phyloP scores from a whole-genome alignment of 768 basidiomycete genomes.

The Cyclocybe cylindracea region DNA sequence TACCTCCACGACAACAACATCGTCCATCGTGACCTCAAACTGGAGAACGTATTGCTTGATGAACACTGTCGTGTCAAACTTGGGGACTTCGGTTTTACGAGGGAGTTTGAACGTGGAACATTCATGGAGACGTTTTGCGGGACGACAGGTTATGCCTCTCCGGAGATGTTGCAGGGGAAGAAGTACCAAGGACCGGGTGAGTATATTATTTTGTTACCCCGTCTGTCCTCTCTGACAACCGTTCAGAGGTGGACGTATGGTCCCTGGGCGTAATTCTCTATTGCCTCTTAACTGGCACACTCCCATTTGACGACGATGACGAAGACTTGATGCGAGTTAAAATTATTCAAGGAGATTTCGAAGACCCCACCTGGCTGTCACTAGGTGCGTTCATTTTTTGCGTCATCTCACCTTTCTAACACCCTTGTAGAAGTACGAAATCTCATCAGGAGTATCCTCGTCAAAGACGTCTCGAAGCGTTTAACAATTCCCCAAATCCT shows the following conservation, averaged over 20 bases:
- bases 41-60: conserved; percentile 93
- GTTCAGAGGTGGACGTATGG: conserved; percentile 91
- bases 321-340: conserved; percentile 80
- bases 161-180: conserved; percentile 87
- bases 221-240: conserved; percentile 12
- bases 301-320: conserved; percentile 92
- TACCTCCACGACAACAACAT: conserved; percentile 92
- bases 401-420: conserved; percentile 1
- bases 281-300: conserved; percentile 82
- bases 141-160: conserved; percentile 91
- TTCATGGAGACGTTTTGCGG: conserved; percentile 95
- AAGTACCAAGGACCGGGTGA: conserved; percentile 89
- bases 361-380: conserved; percentile 92
- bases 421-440: conserved; percentile 73
- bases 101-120: conserved; percentile 79
- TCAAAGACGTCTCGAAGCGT: conserved; percentile 75
- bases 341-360: conserved; percentile 84
- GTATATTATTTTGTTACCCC: conserved; percentile 21
- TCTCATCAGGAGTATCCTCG: conserved; percentile 75
- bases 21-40: no score
- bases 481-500: conserved; percentile 84
- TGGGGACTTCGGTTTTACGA: conserved; percentile 93
- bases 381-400: conserved; percentile 51
- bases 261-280: conserved; percentile 93
- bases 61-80: conserved; percentile 90